Evolutionary conservation across 768 basidiomycete genomes (phyloP).

Genomic region (Mycena indigotica): DNA sequence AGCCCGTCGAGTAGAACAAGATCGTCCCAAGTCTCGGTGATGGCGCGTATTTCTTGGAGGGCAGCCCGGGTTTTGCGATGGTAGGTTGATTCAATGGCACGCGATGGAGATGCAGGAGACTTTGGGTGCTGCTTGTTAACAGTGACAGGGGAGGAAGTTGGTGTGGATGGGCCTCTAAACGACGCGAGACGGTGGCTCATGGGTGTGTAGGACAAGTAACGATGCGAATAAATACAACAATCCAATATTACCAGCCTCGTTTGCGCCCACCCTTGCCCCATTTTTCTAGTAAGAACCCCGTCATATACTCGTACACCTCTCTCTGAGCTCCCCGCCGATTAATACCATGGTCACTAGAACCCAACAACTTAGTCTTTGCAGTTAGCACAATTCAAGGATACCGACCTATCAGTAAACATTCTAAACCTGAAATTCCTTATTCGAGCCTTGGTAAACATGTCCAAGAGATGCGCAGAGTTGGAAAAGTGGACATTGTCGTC

Average conservation of each 20-base stretch:
- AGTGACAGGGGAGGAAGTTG: slow-evolving; percentile 62
- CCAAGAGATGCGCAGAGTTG: slow-evolving; percentile 87
- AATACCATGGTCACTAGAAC: slow-evolving; percentile 80
- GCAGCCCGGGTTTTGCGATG: slow-evolving; percentile 76
- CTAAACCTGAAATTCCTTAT: slow-evolving; percentile 82
- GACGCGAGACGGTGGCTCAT: slow-evolving; percentile 63
- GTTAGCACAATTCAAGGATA: slow-evolving; percentile 10
- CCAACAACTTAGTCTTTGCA: slow-evolving; percentile 3
- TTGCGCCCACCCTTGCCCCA: slow-evolving; percentile 85
- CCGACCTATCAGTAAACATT: slow-evolving; percentile 95
- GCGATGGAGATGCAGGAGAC: slow-evolving; percentile 47
- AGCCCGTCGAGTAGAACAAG: slow-evolving; percentile 78
- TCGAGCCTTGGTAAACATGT: slow-evolving; percentile 83
- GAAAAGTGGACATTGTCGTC: slow-evolving; percentile 97
- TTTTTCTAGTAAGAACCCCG: slow-evolving; percentile 81
- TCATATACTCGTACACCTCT: slow-evolving; percentile 88
- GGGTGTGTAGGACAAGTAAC: not conserved
- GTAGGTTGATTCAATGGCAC: slow-evolving; percentile 69
- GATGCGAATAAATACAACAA: not conserved
- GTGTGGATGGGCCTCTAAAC: slow-evolving; percentile 79
- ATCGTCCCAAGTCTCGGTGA: slow-evolving; percentile 80
- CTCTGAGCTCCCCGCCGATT: slow-evolving; percentile 70
- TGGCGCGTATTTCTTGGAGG: slow-evolving; percentile 65
- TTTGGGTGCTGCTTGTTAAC: slow-evolving; percentile 40
- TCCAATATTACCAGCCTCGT: slow-evolving; percentile 52